Evolutionary conservation across 495 filamentous ascomycete species (phyloP).

Genomic region (Massariosphaeria phaeospora): DNA sequence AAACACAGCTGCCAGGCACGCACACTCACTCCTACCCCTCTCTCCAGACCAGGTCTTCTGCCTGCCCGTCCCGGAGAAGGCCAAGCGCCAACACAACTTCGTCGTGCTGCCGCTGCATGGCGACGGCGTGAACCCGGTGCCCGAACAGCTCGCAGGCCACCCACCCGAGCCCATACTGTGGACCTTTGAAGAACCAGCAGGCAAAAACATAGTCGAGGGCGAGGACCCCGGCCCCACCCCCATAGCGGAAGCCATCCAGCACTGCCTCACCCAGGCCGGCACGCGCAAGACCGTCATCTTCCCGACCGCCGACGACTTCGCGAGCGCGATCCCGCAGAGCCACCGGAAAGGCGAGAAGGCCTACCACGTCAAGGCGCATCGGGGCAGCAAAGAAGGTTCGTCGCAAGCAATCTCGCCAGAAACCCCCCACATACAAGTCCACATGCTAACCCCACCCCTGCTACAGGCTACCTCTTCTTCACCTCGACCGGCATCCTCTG

Average conservation of each 20-base stretch:
- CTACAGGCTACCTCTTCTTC: constrained; percentile 78
- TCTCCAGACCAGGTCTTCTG: constrained; percentile 55
- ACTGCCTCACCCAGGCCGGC: constrained; percentile 34
- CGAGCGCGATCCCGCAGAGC: constrained; percentile 68
- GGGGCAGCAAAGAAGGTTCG: constrained; percentile 83
- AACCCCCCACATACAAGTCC: background rate
- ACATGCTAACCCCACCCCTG: background rate
- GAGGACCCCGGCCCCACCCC: constrained; percentile 28
- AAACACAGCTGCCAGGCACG: background rate
- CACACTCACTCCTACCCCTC: no score
- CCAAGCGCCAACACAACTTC: constrained; percentile 83
- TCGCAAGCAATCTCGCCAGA: constrained; percentile 24
- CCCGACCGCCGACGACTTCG: constrained; percentile 70
- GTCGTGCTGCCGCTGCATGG: constrained; percentile 66
- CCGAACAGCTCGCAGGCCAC: constrained; percentile 24
- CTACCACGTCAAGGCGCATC: constrained; percentile 86
- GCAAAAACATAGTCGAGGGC: constrained; percentile 31
- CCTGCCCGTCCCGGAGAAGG: constrained; percentile 88
- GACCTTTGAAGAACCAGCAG: constrained; percentile 45
- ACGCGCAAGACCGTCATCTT: constrained; percentile 59
- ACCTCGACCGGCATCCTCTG: constrained; percentile 81
- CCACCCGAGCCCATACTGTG: constrained; percentile 71
- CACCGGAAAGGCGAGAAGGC: constrained; percentile 85
- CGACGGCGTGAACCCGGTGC: constrained; percentile 52
- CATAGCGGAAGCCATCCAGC: constrained; percentile 42